These are phyloP conservation scores for Pseudogymnoascus sp. DNA, from an alignment of 2,329 filamentous ascomycete species.

Conservation along the genomic window DNA sequence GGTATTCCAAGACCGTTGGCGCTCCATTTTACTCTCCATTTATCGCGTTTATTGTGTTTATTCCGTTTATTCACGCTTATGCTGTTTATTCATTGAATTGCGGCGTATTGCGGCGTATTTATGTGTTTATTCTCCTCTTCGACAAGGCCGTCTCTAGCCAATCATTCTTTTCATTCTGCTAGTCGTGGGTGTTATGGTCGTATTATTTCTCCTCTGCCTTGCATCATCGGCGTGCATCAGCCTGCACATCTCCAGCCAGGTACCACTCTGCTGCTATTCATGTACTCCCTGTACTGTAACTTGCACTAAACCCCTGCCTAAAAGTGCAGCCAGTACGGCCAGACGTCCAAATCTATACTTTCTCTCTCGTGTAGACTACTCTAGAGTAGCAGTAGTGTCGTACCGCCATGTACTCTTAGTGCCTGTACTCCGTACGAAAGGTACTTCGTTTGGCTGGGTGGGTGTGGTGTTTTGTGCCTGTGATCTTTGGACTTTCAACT, in stretches of 20 bases:
- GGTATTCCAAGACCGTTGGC: not conserved
- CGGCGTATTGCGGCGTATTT: not conserved
- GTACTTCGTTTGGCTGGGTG: not conserved
- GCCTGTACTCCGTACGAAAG: not conserved
- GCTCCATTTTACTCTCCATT: not conserved
- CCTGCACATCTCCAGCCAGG: not conserved
- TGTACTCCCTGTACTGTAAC: not conserved
- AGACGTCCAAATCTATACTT: not conserved
- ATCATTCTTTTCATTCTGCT: not conserved
- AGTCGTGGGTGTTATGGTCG: not conserved
- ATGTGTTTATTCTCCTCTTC: not conserved
- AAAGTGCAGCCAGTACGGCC: not conserved
- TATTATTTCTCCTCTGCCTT: not conserved
- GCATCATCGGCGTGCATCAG: not conserved
- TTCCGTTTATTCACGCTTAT: not conserved
- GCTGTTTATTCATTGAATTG: not conserved
- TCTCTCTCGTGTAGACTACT: not conserved
- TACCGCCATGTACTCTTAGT: not conserved
- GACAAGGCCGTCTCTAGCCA: not conserved
- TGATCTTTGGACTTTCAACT: not conserved
- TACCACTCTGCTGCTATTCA: not conserved
- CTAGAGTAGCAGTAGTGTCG: not conserved
- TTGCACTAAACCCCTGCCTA: not conserved
- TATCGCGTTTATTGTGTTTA: not conserved
- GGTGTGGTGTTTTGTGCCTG: slow-evolving; percentile 1